phyloP scores from a whole-genome alignment of 345 rosid genomes.

The Lepidium sativum region DNA sequence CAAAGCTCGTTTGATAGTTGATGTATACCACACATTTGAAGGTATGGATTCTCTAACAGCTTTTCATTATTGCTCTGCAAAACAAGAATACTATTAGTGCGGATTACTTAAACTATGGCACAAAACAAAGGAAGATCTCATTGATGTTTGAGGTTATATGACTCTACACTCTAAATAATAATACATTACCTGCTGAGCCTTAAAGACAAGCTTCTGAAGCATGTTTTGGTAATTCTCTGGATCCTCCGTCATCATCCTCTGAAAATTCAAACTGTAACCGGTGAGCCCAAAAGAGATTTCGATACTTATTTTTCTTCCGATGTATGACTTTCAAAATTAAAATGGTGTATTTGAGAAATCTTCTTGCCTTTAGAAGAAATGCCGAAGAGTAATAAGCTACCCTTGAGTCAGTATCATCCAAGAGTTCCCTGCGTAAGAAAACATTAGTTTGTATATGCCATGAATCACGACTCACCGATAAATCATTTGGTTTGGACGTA shows the following conservation, averaged over 20 bases:
- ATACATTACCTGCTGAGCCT: slow-evolving; percentile 83
- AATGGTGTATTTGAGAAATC: slow-evolving; percentile 4
- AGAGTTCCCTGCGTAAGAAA: slow-evolving; percentile 54
- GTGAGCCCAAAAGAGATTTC: slow-evolving; percentile 17
- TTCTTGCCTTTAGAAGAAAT: slow-evolving; percentile 85
- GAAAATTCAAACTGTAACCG: slow-evolving; percentile 14
- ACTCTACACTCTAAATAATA: background rate
- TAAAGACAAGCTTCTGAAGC: slow-evolving; percentile 90
- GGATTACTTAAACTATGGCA: background rate
- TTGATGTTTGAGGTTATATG: background rate
- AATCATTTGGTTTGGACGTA: slow-evolving; percentile 1
- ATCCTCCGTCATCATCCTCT: slow-evolving; percentile 99
- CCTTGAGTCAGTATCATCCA: slow-evolving; percentile 96
- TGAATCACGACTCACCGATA: slow-evolving; percentile 14
- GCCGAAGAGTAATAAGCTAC: slow-evolving; percentile 96
- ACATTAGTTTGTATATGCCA: slow-evolving; percentile 9
- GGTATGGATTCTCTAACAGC: slow-evolving; percentile 89
- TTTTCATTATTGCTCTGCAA: slow-evolving; percentile 95
- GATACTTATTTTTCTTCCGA: background rate
- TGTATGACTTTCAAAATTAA: background rate
- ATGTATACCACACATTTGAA: slow-evolving; percentile 97
- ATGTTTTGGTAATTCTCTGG: slow-evolving; percentile 90
- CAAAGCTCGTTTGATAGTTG: slow-evolving; percentile 69
- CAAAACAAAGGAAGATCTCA: background rate
- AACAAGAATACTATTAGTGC: background rate